Conservation (phyloP, 176 grass and related monocot genomes). For the Cymbopogon citratus region DNA sequence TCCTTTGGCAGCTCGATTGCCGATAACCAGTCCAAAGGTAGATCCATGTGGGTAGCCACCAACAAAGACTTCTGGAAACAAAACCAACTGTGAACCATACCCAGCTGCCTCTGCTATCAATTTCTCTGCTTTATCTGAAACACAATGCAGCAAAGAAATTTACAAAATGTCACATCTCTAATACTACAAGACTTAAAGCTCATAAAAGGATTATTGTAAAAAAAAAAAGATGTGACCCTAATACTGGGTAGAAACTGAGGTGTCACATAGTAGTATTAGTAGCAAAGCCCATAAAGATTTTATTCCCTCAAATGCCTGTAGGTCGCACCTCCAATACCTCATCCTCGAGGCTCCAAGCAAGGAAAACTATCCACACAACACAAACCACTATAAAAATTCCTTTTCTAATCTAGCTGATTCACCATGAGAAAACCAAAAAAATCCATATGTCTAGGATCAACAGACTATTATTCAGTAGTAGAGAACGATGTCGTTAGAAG, state of each 20-base stretch:
- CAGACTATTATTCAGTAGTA: background rate
- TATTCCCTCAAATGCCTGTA: background rate
- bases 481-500: background rate
- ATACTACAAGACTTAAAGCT: background rate
- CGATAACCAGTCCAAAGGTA: conserved; percentile 75
- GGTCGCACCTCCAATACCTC: background rate
- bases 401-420: background rate
- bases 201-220: background rate
- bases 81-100: conserved; percentile 71
- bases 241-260: background rate
- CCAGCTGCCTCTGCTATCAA: conserved; percentile 73
- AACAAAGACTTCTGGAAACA: conserved; percentile 92
- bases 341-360: background rate
- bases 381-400: background rate
- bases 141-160: conserved; percentile 4
- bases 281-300: background rate
- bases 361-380: background rate
- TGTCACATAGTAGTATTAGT: background rate
- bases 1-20: conserved; percentile 65
- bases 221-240: background rate
- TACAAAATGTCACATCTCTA: background rate
- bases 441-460: background rate
- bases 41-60: conserved; percentile 86
- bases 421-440: background rate
- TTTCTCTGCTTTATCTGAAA: conserved; percentile 79